Base-by-base conservation (phyloP, 1,284 basidiomycete species). In the Ceratobasidium sp. region DNA sequence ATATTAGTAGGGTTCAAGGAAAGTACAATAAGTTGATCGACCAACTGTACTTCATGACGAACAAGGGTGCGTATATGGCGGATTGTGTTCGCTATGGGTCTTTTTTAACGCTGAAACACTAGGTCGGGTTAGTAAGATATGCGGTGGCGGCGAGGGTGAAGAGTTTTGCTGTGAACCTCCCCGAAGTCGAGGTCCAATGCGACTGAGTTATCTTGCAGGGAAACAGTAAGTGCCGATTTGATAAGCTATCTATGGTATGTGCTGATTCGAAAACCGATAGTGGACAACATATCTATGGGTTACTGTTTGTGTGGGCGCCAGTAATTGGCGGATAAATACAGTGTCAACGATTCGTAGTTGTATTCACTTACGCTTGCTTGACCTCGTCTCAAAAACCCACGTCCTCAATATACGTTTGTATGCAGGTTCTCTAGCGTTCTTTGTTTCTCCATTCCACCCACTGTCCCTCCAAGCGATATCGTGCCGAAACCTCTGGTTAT, bases 41-140 rank as follows among this genome's bases (percentile, higher is more conserved):
- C 22, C 69, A 73, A 22, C 69, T 73, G 11, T 53, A 24, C 22
- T 73, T 73, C 50, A 44, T 19, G 0, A 73, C 57, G 41, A 63
- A 51, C 17, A 24, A 48, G 53, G 69, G 69, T 73, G n/a, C 1
- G 45, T 65, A 51, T 29, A 8, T 8, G 22, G 41, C 4, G 1
- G 9, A 27, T 6, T 11, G 1, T 47, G 27, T 22, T 11, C 4
- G 27, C 15, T 11, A 41, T 11, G 47, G 4, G n/a, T n/a, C 24
- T 50, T 27, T n/a, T 27, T 17, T 22, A 33, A 17, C 27, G 4
- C n/a, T 33, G 29, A 8, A 15, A 29, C 29, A 22, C 14, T 56
- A 64, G 62, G 27, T 50, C 19, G 62, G 31, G 33, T 31, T 3
- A 64, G 62, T 48, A 2, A 2, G 19, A 48, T 31, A 11, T 64